These are phyloP conservation scores for Aleurites moluccanus DNA, from an alignment of 441 rosid genomes.

Conservation along the genomic window DNA sequence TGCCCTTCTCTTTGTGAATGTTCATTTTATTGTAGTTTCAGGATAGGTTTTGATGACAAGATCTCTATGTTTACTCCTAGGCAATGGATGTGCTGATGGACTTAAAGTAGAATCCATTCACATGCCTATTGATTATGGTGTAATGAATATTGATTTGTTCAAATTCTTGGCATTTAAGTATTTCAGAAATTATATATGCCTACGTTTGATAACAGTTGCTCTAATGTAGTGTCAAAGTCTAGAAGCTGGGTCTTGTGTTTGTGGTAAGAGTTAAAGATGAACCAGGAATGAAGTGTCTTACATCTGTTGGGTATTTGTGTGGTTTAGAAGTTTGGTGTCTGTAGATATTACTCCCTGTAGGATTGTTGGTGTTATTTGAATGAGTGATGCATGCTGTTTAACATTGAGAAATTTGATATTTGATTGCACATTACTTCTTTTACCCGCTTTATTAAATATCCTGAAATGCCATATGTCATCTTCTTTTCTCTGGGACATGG, in stretches of 20 bases:
- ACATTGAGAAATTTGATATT: not conserved
- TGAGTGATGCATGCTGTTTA: not conserved
- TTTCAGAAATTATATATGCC: not conserved
- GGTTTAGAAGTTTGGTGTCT: not conserved
- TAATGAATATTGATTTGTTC: not conserved
- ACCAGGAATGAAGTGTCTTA: not conserved
- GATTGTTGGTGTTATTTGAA: not conserved
- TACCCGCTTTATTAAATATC: not conserved
- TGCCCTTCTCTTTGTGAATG: not conserved
- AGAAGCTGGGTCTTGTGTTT: not conserved
- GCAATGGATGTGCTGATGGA: not conserved
- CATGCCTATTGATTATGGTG: not conserved
- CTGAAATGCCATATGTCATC: conserved; percentile 7
- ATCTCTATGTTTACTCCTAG: not conserved
- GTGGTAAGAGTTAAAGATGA: not conserved
- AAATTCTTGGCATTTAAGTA: not conserved
- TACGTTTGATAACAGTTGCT: not conserved
- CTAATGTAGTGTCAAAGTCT: not conserved
- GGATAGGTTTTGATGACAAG: not conserved
- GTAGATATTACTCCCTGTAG: not conserved
- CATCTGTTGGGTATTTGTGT: not conserved
- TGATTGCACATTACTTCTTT: not conserved
- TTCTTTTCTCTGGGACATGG: not conserved
- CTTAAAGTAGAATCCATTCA: not conserved
- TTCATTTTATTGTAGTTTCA: not conserved